Conservation (phyloP, 257 asterid species). For the Lavandula angustifolia region DNA sequence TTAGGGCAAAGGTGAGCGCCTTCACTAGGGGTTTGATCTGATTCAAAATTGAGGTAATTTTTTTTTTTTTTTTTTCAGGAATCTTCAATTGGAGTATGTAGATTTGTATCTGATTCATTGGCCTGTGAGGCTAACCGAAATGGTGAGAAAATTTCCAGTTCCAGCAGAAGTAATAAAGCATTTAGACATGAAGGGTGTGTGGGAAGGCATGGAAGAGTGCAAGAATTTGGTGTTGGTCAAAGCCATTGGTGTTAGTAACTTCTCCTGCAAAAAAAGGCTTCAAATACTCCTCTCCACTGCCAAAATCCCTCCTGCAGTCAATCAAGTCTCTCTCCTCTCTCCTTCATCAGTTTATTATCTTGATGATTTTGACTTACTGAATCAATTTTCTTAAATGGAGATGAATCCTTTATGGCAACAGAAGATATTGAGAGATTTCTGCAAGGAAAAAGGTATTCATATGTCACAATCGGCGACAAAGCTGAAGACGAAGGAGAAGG, state of each 20-base stretch:
- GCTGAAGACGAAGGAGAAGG: too few relatives aligned
- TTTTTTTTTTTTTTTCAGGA: conserved; percentile 30
- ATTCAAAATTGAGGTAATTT: too few relatives aligned
- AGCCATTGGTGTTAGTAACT: conserved; percentile 69
- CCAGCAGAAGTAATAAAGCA: conserved; percentile 36
- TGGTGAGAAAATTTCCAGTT: conserved; percentile 25
- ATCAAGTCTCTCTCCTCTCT: conserved; percentile 40
- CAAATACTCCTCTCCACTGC: conserved; percentile 42
- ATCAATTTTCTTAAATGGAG: conserved; percentile 43
- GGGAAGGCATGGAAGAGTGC: conserved; percentile 78
- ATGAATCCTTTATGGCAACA: conserved; percentile 59
- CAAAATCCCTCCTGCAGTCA: conserved; percentile 55
- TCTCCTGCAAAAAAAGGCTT: conserved; percentile 46
- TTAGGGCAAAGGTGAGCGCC: too few relatives aligned
- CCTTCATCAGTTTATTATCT: too few relatives aligned
- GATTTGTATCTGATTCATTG: conserved; percentile 59
- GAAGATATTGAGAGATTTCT: conserved; percentile 44
- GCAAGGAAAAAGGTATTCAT: conserved; percentile 51
- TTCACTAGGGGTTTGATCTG: too few relatives aligned
- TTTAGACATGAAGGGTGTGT: conserved; percentile 51
- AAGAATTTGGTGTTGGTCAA: conserved; percentile 52
- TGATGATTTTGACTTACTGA: too few relatives aligned
- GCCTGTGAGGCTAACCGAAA: conserved; percentile 49
- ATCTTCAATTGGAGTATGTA: conserved; percentile 52
- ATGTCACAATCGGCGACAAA: too few relatives aligned